A percentile compares a stretch with the other conserved stretches of the same genome.
phyloP scores from a whole-genome alignment of 176 grass and related monocot genomes.

The Carex cristatella region DNA sequence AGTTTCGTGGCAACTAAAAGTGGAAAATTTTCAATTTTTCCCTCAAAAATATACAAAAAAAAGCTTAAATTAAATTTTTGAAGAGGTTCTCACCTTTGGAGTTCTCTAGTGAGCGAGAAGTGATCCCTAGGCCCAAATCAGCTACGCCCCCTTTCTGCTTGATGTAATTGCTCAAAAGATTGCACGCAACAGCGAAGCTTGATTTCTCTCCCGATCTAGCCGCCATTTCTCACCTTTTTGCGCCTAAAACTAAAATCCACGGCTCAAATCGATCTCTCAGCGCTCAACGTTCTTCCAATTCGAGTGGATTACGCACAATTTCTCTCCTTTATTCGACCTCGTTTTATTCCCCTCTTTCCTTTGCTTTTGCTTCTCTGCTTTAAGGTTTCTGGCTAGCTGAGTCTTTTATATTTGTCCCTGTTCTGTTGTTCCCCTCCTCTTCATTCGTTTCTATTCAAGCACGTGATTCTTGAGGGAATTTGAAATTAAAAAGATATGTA shows the following conservation, averaged over 20 bases:
- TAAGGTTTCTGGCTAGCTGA: background rate
- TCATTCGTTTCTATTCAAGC: conserved; percentile 4
- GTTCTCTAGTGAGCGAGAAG: conserved; percentile 8
- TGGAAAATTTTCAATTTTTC: background rate
- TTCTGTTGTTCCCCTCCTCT: background rate
- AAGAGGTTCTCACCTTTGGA: conserved; percentile 32
- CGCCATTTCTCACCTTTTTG: conserved; percentile 29
- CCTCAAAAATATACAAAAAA: background rate
- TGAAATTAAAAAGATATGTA: background rate
- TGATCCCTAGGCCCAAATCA: conserved; percentile 67
- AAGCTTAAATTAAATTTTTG: background rate
- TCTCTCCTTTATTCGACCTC: background rate
- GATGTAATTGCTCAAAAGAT: conserved; percentile 73
- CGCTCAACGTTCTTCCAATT: background rate
- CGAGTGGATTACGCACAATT: background rate
- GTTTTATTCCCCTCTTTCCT: background rate
- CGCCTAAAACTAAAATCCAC: background rate
- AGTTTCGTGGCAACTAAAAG: background rate
- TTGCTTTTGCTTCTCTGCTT: background rate
- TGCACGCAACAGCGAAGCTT: conserved; percentile 83
- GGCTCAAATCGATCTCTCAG: conserved; percentile 6
- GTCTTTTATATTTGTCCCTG: conserved; percentile 18
- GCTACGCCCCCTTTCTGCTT: conserved; percentile 72
- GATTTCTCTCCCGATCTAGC: conserved; percentile 63
- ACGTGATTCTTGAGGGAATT: conserved; percentile 21